Percentiles rank a stretch among this genome's conserved stretches.
phyloP scores from a whole-genome alignment of 2,329 filamentous ascomycete species.

The Pyrenochaeta sp. region DNA sequence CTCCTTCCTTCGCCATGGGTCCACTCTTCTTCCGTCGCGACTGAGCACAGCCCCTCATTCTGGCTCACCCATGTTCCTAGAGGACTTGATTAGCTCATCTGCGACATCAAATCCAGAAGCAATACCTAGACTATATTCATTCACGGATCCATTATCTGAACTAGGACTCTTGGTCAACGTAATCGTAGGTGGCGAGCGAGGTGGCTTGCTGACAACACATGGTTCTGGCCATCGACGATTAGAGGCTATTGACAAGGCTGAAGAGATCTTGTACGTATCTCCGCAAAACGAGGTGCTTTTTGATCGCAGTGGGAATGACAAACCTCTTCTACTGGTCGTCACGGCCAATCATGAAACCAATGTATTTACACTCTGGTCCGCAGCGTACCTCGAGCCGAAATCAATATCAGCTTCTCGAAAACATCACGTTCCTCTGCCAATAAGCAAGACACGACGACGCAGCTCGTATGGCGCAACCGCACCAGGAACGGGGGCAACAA shows the following conservation, averaged over 20 bases:
- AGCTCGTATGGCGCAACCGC: constrained; percentile 66
- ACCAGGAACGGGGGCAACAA: constrained; percentile 76
- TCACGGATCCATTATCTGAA: constrained; percentile 86
- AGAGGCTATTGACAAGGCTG: constrained; percentile 75
- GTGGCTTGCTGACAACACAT: constrained; percentile 38
- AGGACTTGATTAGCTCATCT: constrained; percentile 40
- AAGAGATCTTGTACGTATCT: constrained; percentile 87
- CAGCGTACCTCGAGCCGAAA: constrained; percentile 77
- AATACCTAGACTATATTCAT: constrained; percentile 79
- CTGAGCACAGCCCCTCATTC: constrained; percentile 31
- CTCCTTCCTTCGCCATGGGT: constrained; percentile 34
- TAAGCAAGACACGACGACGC: constrained; percentile 65
- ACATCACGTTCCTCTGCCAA: constrained; percentile 48
- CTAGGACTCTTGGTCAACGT: constrained; percentile 77
- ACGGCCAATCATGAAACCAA: constrained; percentile 81
- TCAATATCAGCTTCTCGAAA: constrained; percentile 56
- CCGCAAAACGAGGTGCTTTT: constrained; percentile 64
- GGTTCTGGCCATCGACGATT: constrained; percentile 48
- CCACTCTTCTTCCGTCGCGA: constrained; percentile 38
- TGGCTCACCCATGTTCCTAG: constrained; percentile 37
- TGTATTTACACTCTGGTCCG: constrained; percentile 84
- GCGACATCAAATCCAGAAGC: constrained; percentile 52
- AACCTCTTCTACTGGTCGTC: constrained; percentile 73
- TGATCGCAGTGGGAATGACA: constrained; percentile 54
- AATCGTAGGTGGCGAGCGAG: constrained; percentile 38